These are phyloP conservation scores for Periconia sp. DNA, from an alignment of 2,329 filamentous ascomycete genomes.

Conservation along the genomic window DNA sequence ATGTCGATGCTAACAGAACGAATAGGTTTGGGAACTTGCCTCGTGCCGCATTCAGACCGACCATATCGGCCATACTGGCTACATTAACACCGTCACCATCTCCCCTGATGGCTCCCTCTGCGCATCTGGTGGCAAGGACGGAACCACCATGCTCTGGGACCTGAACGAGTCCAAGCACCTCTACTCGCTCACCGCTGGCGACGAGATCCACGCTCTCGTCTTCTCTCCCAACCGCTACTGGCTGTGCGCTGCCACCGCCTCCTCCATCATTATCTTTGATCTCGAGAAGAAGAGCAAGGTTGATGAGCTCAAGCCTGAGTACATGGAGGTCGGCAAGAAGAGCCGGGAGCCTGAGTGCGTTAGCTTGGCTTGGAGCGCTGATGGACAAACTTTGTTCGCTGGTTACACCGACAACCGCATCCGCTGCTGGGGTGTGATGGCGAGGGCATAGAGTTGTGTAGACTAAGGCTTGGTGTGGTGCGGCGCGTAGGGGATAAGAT, in stretches of 20 bases:
- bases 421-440: conserved; percentile 51
- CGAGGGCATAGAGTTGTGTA: conserved; percentile 45
- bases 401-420: conserved; percentile 98
- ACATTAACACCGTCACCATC: conserved; percentile 99
- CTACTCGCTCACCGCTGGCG: conserved; percentile 98
- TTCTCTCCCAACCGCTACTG: conserved; percentile 99
- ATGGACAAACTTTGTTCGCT: conserved; percentile 98
- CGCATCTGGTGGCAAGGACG: conserved; percentile 99
- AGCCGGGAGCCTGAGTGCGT: conserved; percentile 98
- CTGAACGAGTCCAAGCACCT: conserved; percentile 99
- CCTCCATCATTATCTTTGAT: conserved; percentile 99
- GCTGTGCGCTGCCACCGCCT: conserved; percentile 97
- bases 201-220: conserved; percentile 99
- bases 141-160: conserved; percentile 99
- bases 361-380: conserved; percentile 94
- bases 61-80: conserved; percentile 99
- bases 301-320: conserved; percentile 99
- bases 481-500: conserved; percentile 41
- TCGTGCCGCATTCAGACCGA: conserved; percentile 99
- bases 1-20: conserved; percentile 32
- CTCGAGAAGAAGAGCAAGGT: conserved; percentile 99
- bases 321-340: conserved; percentile 97
- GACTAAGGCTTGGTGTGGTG: conserved; percentile 25
- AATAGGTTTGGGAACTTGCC: conserved; percentile 97
- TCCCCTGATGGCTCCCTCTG: conserved; percentile 98